phyloP scores from a whole-genome alignment of 139 green algal species.

The Spirogloea muscicola region DNA sequence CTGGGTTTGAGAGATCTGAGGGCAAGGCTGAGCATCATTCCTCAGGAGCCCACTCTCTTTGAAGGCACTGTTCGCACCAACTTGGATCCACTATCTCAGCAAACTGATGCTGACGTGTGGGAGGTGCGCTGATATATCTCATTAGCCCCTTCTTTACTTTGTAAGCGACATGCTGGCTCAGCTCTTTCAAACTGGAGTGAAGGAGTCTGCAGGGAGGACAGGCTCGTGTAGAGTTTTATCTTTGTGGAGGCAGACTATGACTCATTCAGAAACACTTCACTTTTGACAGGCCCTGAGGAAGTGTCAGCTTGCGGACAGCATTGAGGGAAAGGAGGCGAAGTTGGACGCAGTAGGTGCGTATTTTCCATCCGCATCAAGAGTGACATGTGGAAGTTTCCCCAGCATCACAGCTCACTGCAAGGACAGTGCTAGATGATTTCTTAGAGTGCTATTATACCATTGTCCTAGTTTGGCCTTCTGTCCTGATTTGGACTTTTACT shows the following conservation, averaged over 20 bases:
- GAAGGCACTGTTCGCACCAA: constrained; percentile 82
- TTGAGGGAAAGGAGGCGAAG: not conserved
- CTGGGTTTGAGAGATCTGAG: constrained; percentile 70
- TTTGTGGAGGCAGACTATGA: not conserved
- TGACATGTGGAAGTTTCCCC: too few species aligned
- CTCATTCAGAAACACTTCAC: not conserved
- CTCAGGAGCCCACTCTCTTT: constrained; percentile 91
- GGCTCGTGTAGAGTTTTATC: not conserved
- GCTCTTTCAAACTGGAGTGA: not conserved
- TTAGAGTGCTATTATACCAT: too few species aligned
- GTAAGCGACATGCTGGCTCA: not conserved
- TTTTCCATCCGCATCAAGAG: too few species aligned
- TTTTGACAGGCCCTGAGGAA: constrained; percentile 50
- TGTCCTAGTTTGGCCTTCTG: too few species aligned
- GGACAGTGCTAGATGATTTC: too few species aligned
- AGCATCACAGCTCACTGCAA: too few species aligned
- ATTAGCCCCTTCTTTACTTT: not conserved
- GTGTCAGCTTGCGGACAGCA: constrained; percentile 39
- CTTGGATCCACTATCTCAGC: constrained; percentile 80
- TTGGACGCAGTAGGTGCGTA: constrained; percentile 51
- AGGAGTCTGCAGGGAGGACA: not conserved
- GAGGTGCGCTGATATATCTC: constrained; percentile 24
- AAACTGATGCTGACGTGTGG: constrained; percentile 65
- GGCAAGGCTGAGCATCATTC: constrained; percentile 65
- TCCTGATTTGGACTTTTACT: too few species aligned